Evolutionary conservation across 305 asterid genomes (phyloP), one percentile per base, ranked within the genome.

Genomic region (Rubia tinctorum): DNA sequence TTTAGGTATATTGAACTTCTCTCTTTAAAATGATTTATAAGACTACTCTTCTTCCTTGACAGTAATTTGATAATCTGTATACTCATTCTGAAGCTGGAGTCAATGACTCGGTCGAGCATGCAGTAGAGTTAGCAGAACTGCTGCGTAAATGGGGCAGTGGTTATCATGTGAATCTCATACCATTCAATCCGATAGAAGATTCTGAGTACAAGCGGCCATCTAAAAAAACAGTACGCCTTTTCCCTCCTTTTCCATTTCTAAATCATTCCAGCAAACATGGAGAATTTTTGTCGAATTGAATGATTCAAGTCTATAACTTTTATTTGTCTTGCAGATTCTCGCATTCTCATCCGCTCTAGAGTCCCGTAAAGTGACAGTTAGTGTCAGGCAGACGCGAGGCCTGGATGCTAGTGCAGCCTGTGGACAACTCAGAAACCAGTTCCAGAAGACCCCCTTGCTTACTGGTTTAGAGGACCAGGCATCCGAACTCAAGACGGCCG

Each of bases 381-480:
- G 97, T 68, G 88, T 90, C 17, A 91, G 99, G 23, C 95, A 85
- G 85, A 95, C 99, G 6, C 86, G 98, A 71, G 99, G 98, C 75
- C 83, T 92, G 75, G 98, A 95, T 87, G 99, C 97, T 76, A 85
- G 89, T 74, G 99, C 97, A 70, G 97, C 99, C 65, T 94, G 99
- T 82, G 99, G 99, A 60, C 99, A 94, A 76, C 90, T 94, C 68
- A 79, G 98, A 80, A 94, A 94, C 63, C 93, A 92, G 80, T 89
- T 88, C 83, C 99, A 94, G 86, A 91, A 89, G 85, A 81, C 45
- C 30, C 98, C 98, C 62, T 75, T 90, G 79, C 86, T 83, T 77
- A 77, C 78, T 60, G 87, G 13, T 60, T 63, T 83, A 0, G 83
- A 72, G 65, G 80, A 77, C 51, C 80, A 79, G 79, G 81, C 82